These are phyloP conservation scores for Tetrahymena malaccensis DNA, from an alignment of 73 alveolate genomes.

Conservation along the genomic window DNA sequence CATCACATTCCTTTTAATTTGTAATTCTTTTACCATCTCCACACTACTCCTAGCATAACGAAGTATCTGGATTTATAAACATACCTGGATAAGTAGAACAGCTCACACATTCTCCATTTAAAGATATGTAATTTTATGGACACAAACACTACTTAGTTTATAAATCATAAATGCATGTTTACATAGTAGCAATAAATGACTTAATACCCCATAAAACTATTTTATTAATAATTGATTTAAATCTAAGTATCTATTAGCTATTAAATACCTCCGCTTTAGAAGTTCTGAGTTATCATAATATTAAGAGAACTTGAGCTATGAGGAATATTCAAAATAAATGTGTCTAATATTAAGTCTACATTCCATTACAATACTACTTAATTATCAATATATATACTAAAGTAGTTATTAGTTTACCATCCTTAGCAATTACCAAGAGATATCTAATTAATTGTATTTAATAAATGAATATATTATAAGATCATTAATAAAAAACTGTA, in stretches of 20 bases:
- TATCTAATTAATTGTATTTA: not conserved
- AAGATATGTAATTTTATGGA: not conserved
- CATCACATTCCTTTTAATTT: constrained; percentile 44
- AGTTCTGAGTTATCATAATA: not conserved
- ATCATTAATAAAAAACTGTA: not conserved
- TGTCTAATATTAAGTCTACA: not conserved
- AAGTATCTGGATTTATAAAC: not conserved
- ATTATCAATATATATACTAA: not conserved
- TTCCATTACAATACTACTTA: not conserved
- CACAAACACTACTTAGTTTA: not conserved
- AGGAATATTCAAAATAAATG: not conserved
- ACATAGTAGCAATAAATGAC: not conserved
- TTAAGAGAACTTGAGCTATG: not conserved
- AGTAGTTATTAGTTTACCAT: not conserved
- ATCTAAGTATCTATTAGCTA: not conserved
- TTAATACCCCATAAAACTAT: not conserved
- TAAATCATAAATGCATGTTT: not conserved
- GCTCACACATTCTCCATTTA: not conserved
- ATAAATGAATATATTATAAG: not conserved
- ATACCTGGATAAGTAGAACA: not conserved
- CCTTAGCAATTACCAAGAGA: not conserved
- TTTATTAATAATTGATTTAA: not conserved
- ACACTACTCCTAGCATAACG: not conserved
- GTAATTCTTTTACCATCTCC: constrained; percentile 24
- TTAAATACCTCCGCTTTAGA: not conserved